phyloP scores from a whole-genome alignment of 148 eudicot species.

The Rhododendron henanense region DNA sequence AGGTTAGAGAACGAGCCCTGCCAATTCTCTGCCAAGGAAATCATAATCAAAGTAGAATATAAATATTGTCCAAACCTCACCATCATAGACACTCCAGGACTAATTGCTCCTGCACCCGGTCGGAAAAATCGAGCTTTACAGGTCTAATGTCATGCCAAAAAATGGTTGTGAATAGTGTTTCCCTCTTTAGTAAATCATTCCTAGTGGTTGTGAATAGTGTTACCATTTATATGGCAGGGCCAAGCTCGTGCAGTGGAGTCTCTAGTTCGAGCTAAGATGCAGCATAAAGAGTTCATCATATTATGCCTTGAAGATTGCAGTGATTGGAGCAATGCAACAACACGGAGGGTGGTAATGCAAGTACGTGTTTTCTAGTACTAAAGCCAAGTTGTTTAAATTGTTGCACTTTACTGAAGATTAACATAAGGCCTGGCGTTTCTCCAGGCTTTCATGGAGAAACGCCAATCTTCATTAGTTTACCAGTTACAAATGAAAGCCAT shows the following conservation, averaged over 20 bases:
- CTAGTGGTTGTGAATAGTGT: conserved; percentile 5
- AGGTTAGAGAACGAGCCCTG: conserved; percentile 80
- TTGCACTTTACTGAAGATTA: neutral
- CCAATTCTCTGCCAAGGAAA: conserved; percentile 92
- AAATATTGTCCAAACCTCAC: conserved; percentile 95
- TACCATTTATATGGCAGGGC: conserved; percentile 39
- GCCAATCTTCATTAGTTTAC: neutral
- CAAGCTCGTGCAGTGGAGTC: conserved; percentile 97
- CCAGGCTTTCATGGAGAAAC: neutral
- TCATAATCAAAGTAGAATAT: conserved; percentile 78
- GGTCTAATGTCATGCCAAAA: conserved; percentile 33
- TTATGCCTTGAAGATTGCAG: conserved; percentile 95
- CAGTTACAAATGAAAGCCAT: neutral
- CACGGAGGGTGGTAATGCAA: conserved; percentile 96
- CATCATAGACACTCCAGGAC: conserved; percentile 97
- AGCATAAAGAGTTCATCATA: conserved; percentile 88
- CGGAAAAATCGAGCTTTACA: conserved; percentile 73
- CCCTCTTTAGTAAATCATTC: conserved; percentile 6
- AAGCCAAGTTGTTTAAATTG: neutral
- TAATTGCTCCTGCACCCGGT: conserved; percentile 94
- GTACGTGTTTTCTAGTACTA: conserved; percentile 33
- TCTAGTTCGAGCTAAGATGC: conserved; percentile 96
- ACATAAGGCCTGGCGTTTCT: neutral
- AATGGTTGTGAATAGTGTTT: neutral
- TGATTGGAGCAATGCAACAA: conserved; percentile 98